Evolutionary conservation across 2,329 filamentous ascomycete genomes (phyloP).

Genomic region (Xylariaceae sp.): DNA sequence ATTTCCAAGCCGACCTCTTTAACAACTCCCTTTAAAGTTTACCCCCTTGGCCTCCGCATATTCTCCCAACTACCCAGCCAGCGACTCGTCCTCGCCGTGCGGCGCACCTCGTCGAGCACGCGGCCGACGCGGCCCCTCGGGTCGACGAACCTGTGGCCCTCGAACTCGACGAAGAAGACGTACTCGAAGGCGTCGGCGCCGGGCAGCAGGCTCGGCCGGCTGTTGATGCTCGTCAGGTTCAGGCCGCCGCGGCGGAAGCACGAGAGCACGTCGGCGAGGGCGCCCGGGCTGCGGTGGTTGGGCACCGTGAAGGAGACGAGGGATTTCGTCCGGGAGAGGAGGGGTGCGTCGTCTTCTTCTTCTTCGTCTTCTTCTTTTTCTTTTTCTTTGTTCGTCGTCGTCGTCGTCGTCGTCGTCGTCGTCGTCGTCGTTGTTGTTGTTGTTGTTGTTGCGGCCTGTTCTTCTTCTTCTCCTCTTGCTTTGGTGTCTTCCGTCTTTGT

Average conservation of each 20-base stretch:
- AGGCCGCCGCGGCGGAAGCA: conserved; percentile 69
- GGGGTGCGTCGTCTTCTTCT: conserved; percentile 8
- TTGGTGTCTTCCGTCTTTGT: background rate
- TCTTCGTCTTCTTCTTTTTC: conserved; percentile 2
- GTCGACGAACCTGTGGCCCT: conserved; percentile 53
- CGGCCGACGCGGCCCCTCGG: conserved; percentile 52
- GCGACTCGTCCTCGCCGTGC: conserved; percentile 56
- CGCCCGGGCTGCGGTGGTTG: conserved; percentile 71
- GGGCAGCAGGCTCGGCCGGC: conserved; percentile 63
- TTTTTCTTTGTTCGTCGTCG: background rate
- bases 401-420: background rate
- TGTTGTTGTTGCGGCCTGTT: background rate
- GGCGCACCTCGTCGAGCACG: conserved; percentile 53
- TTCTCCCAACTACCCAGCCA: conserved; percentile 66
- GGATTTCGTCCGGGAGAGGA: conserved; percentile 50
- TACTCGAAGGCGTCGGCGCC: conserved; percentile 63
- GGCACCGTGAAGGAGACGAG: conserved; percentile 79
- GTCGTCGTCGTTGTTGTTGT: background rate
- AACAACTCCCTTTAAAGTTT: too few species aligned
- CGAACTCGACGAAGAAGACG: conserved; percentile 90
- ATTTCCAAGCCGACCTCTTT: too few species aligned
- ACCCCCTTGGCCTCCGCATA: too few species aligned
- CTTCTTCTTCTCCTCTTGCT: background rate
- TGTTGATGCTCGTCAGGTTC: conserved; percentile 88
- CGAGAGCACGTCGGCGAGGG: conserved; percentile 71